Evolutionary conservation across 257 asterid genomes (phyloP).

Genomic region (Nicotiana benthamiana): DNA sequence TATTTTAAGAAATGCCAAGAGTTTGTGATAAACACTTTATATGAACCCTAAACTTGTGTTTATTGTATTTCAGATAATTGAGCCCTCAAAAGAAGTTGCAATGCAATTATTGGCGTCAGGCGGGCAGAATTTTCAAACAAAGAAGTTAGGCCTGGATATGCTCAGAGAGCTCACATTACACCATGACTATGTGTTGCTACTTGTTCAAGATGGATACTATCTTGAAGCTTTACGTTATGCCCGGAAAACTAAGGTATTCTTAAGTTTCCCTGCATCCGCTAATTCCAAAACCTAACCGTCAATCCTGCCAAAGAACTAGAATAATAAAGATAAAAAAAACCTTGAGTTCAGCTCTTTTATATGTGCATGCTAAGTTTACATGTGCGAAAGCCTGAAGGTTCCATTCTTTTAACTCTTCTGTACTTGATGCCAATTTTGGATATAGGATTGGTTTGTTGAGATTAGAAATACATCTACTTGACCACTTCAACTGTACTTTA

Average conservation of each 20-base stretch:
- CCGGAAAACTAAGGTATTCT: slow-evolving; percentile 65
- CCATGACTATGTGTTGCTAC: slow-evolving; percentile 71
- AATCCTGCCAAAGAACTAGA: neutral
- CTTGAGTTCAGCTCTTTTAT: neutral
- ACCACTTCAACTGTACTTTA: neutral
- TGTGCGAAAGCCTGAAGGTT: neutral
- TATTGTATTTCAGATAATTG: slow-evolving; percentile 59
- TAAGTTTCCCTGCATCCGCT: neutral
- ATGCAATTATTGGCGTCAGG: slow-evolving; percentile 80
- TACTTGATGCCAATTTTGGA: neutral
- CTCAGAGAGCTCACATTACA: slow-evolving; percentile 74
- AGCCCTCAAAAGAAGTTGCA: slow-evolving; percentile 94
- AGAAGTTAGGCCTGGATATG: slow-evolving; percentile 81
- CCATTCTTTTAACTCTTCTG: neutral
- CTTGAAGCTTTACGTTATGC: slow-evolving; percentile 92
- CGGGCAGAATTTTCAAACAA: slow-evolving; percentile 48
- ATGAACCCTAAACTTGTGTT: slow-evolving; percentile 8
- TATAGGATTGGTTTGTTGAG: neutral
- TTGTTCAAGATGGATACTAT: slow-evolving; percentile 82
- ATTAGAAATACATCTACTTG: neutral
- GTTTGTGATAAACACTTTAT: neutral
- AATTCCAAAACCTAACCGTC: neutral
- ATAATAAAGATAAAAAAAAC: neutral
- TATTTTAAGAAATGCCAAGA: neutral
- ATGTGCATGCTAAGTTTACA: neutral